A percentile compares a stretch with the other conserved stretches of the same genome.
Evolutionary conservation across 2,329 filamentous ascomycete species (phyloP).

Genomic region (Fusarium compactum): DNA sequence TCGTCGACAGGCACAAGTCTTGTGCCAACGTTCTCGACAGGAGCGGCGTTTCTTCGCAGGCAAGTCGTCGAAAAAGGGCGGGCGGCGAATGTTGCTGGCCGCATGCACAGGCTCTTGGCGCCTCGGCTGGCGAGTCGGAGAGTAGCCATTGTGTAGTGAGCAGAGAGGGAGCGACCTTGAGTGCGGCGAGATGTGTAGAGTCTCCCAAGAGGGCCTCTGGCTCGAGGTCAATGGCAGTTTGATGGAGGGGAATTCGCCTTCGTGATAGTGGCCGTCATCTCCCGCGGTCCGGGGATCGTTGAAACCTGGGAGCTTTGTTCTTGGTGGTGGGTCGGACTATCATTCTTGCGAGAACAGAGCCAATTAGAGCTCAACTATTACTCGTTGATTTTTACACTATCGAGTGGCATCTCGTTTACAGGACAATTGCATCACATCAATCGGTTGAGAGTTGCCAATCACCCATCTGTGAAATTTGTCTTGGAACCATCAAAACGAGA

Average conservation of each 20-base stretch:
- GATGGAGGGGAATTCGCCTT: constrained; percentile 50
- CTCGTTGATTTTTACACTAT: constrained; percentile 41
- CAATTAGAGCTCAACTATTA: constrained; percentile 50
- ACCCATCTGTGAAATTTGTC: background rate
- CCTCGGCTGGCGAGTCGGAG: constrained; percentile 79
- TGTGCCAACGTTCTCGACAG: constrained; percentile 61
- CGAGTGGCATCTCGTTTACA: constrained; percentile 13
- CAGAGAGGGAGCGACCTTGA: constrained; percentile 46
- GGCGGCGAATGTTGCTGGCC: constrained; percentile 56
- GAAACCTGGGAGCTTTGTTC: constrained; percentile 51
- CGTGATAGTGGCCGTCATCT: constrained; percentile 51
- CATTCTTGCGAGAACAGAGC: constrained; percentile 48
- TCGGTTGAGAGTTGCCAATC: constrained; percentile 8
- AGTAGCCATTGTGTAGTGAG: constrained; percentile 71
- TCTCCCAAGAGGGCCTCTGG: constrained; percentile 53
- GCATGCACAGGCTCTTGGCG: constrained; percentile 75
- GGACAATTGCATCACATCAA: constrained; percentile 18
- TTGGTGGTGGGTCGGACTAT: constrained; percentile 50
- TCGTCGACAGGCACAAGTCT: constrained; percentile 74
- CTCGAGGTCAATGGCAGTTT: constrained; percentile 53
- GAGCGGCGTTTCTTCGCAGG: constrained; percentile 72
- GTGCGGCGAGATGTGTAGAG: constrained; percentile 46
- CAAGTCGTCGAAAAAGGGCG: constrained; percentile 76
- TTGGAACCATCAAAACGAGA: background rate
- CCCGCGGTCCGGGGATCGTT: constrained; percentile 43